Conservation (phyloP, 345 rosid genomes). For the Aurinia saxatilis region DNA sequence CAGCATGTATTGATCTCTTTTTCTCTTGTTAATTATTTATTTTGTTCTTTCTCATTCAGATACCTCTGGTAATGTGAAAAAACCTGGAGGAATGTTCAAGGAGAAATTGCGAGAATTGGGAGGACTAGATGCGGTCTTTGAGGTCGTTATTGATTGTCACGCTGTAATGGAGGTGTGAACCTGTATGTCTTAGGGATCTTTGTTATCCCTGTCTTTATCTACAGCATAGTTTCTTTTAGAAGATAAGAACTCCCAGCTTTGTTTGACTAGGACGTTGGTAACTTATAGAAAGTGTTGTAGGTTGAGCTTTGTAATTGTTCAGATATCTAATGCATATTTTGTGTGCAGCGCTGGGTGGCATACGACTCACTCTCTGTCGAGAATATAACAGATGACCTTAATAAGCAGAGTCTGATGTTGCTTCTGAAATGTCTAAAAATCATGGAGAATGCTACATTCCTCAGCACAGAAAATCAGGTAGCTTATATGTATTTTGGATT, state of each 20-base stretch:
- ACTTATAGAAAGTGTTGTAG: not conserved
- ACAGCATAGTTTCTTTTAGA: not conserved
- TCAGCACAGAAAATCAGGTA: slow-evolving; percentile 91
- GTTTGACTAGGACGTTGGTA: not conserved
- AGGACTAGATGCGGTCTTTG: slow-evolving; percentile 88
- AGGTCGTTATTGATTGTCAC: slow-evolving; percentile 64
- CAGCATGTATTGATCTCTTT: not conserved
- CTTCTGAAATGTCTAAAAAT: slow-evolving; percentile 82
- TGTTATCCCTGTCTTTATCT: not conserved
- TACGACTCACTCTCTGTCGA: slow-evolving; percentile 8
- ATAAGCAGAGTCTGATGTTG: slow-evolving; percentile 42
- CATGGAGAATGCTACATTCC: slow-evolving; percentile 95
- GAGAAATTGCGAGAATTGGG: slow-evolving; percentile 78
- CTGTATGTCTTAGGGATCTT: slow-evolving; percentile 6
- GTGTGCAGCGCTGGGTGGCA: slow-evolving; percentile 24
- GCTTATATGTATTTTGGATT: not conserved
- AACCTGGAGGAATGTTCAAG: slow-evolving; percentile 69
- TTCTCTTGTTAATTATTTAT: slow-evolving; percentile 9
- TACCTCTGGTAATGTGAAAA: slow-evolving; percentile 59
- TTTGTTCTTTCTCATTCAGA: slow-evolving; percentile 38
- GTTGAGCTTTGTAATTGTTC: not conserved
- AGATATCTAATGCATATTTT: not conserved
- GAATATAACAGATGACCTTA: slow-evolving; percentile 34
- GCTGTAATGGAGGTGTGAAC: slow-evolving; percentile 78
- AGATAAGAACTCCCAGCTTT: not conserved